Evolutionary conservation across 192 early-diverging fungal species (phyloP).

Genomic region (Coemansia sp.): DNA sequence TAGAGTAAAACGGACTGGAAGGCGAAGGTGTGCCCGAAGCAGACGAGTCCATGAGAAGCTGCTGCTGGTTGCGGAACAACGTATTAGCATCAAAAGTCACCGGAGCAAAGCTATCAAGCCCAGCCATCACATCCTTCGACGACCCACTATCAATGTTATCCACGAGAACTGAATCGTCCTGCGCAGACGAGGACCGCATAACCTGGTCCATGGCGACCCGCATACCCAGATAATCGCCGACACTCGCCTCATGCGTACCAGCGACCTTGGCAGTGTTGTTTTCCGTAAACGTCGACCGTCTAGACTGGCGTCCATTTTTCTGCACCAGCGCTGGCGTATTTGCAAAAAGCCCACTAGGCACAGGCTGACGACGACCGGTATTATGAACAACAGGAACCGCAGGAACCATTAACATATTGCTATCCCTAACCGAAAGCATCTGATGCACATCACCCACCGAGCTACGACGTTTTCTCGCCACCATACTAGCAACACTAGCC

Average conservation of each 20-base stretch:
- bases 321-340: neutral
- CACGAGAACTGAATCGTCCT: neutral
- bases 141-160: neutral
- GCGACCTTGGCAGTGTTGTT: neutral
- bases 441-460: constrained; percentile 15
- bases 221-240: constrained; percentile 17
- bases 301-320: neutral
- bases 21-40: neutral
- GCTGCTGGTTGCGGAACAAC: constrained; percentile 43
- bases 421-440: constrained; percentile 14
- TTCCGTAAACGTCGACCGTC: neutral
- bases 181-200: neutral
- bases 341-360: neutral
- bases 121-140: constrained; percentile 8
- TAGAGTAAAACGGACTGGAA: constrained; percentile 6
- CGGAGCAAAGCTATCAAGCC: constrained; percentile 32
- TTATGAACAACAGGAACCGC: neutral
- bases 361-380: neutral
- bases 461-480: constrained; percentile 27
- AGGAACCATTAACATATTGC: neutral
- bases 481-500: neutral
- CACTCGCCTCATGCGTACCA: neutral
- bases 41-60: constrained; percentile 4
- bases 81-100: constrained; percentile 39
- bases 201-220: constrained; percentile 12